Evolutionary conservation across 495 filamentous ascomycete species (phyloP).

Genomic region (Melanomma pulvis-pyrius): DNA sequence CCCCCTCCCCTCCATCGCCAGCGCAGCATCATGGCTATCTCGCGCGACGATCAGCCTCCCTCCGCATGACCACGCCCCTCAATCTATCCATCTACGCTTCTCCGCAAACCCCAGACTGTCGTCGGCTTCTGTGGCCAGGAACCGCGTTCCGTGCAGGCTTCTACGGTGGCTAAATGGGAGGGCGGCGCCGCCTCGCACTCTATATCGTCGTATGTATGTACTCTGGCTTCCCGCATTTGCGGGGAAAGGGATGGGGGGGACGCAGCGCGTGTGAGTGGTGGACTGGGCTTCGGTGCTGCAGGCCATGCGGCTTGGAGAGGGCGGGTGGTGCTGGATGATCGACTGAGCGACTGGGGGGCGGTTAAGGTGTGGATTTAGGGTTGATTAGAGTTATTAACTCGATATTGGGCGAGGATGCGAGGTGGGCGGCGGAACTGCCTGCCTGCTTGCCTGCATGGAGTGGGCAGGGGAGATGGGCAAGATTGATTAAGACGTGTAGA

Average conservation of each 20-base stretch:
- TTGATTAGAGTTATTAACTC: slow-evolving; percentile 23
- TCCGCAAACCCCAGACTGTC: neutral
- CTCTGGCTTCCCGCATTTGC: neutral
- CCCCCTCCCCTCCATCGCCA: too few relatives aligned
- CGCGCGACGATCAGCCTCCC: too few relatives aligned
- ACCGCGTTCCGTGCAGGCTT: slow-evolving; percentile 20
- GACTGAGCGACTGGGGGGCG: neutral
- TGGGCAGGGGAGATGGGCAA: neutral
- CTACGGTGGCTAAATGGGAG: neutral
- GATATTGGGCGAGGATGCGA: neutral
- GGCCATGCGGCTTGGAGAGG: neutral
- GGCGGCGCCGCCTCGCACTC: too few relatives aligned
- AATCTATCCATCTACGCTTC: too few relatives aligned
- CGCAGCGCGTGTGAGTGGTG: neutral
- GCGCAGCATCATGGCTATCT: too few relatives aligned
- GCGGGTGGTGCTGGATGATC: neutral
- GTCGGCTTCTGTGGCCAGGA: neutral
- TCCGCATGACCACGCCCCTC: too few relatives aligned
- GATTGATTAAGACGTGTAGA: slow-evolving; percentile 9
- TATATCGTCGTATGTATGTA: too few relatives aligned
- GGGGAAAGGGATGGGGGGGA: slow-evolving; percentile 12
- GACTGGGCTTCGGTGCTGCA: neutral
- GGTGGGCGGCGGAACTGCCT: neutral
- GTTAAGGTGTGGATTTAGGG: slow-evolving; percentile 18
- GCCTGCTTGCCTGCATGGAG: too few relatives aligned